Percentiles rank a stretch among this genome's conserved stretches.
phyloP scores from a whole-genome alignment of 2,329 filamentous ascomycete genomes.

The Tolypocladium endophyticum region DNA sequence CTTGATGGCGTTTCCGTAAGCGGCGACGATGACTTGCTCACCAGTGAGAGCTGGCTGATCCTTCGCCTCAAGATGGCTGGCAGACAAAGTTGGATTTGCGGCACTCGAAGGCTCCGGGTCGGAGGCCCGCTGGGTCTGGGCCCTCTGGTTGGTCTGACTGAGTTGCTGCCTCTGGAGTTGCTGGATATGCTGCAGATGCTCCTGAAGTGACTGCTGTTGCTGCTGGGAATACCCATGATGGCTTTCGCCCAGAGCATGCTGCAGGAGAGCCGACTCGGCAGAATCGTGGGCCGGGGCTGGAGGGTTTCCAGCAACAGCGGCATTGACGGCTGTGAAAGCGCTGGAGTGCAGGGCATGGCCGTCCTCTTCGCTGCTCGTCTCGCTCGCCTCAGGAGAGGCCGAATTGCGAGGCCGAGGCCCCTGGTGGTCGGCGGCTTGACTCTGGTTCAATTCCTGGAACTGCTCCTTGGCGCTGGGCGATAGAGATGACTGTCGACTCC shows the following conservation, averaged over 20 bases:
- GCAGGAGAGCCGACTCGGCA: neutral
- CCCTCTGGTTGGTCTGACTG: neutral
- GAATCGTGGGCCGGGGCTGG: neutral
- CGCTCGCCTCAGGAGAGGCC: neutral
- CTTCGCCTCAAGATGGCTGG: neutral
- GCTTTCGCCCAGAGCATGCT: neutral
- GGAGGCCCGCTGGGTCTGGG: neutral
- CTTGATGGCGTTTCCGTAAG: conserved; percentile 34
- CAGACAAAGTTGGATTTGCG: neutral
- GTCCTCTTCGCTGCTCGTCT: neutral
- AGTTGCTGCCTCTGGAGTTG: neutral
- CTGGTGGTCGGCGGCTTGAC: neutral
- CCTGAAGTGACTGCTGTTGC: neutral
- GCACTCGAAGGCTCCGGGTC: neutral
- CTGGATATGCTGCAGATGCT: neutral
- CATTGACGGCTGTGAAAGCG: neutral
- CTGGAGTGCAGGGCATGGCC: neutral
- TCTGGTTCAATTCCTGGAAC: neutral
- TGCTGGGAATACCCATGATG: neutral
- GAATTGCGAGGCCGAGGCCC: neutral
- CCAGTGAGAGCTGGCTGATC: conserved; percentile 21
- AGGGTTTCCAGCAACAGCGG: neutral
- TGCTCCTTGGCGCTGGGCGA: neutral
- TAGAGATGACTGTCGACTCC: neutral
- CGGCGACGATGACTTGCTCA: conserved; percentile 33